Conservation (phyloP, 129 eudicot species). For the Chrysanthemum lavandulifolium region DNA sequence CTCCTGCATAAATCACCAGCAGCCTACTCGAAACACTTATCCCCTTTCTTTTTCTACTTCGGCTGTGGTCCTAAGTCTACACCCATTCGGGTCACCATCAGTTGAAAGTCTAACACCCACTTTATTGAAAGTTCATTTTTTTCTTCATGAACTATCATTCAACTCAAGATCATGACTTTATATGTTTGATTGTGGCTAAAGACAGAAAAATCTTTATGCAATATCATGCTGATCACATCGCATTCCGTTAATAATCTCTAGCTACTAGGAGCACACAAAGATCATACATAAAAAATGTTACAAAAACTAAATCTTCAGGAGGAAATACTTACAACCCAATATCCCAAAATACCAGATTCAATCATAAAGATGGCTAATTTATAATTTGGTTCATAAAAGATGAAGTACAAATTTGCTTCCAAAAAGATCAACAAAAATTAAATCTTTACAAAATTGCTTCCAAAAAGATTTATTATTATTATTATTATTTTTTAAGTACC, state of each 20-base stretch:
- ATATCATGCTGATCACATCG: neutral
- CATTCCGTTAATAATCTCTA: neutral
- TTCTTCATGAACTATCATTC: too few relatives aligned
- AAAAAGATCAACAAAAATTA: neutral
- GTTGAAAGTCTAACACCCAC: too few relatives aligned
- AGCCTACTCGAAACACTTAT: too few relatives aligned
- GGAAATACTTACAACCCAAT: slow-evolving; percentile 64
- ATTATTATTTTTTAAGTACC: too few relatives aligned
- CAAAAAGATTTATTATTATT: too few relatives aligned
- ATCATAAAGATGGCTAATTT: neutral
- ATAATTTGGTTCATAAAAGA: too few relatives aligned
- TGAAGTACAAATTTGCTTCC: neutral
- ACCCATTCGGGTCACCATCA: too few relatives aligned
- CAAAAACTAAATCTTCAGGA: slow-evolving; percentile 11
- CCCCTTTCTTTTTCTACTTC: too few relatives aligned
- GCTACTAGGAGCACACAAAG: neutral
- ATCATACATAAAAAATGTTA: neutral
- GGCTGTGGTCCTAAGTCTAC: too few relatives aligned
- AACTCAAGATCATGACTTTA: slow-evolving; percentile 11
- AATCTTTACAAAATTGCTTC: neutral
- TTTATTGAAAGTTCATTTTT: too few relatives aligned
- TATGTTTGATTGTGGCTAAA: neutral
- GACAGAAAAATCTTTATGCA: neutral
- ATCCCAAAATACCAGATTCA: slow-evolving; percentile 51
- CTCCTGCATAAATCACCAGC: too few relatives aligned